Base-by-base conservation (phyloP, 2,329 filamentous ascomycete species). In the Aspergillus quadricinctus region DNA sequence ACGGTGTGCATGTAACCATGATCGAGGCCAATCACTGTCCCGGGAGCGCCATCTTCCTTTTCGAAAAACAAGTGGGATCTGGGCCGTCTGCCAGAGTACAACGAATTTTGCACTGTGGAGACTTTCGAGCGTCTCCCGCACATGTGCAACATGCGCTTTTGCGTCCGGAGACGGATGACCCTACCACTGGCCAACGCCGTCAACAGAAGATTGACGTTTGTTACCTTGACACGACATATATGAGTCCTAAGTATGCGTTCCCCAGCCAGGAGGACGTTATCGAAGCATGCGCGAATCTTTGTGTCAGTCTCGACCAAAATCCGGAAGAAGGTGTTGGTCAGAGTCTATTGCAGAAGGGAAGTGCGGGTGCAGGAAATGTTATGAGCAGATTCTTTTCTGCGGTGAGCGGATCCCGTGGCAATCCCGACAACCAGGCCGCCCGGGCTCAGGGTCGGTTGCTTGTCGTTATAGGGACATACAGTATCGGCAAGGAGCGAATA, bases 11-110 rank as follows among this genome's bases (percentile, higher is more conserved):
- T 9, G 92, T 97, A 43, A 96, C 91, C 1, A 96, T 97, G 91
- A 91, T 99, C 31, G 86, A 90, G 2, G 94, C 94, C 11, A 99
- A 99, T 65, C 94, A 99, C 69, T 99, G 94, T 65, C 94, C 94
- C 0, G 94, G 94, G 0, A 97, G 92, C 66, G 96, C 93, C 0
- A 76, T 99, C 1, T 99, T 95, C 66, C 79, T 99, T 0, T 97
- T 97, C 63, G 89, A 97, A 70, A 97, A 96, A 70, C 75, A 77
- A 0, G 75, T 88, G 11, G 83, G 83, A 1, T 85, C 83, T 62
- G 83, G 86, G 0, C 74, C 79, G 14, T 84, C 78, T 46, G 75
- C 81, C 2, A 86, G 83, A 51, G 72, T 83, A 2, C 92, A 96
- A 63, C 85, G 94, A 3, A 88, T 99, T 43, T 78, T 99, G 7